Evolutionary conservation across 805 yeast species (phyloP).

Genomic region (Vanderwaltozyma tropicalis): DNA sequence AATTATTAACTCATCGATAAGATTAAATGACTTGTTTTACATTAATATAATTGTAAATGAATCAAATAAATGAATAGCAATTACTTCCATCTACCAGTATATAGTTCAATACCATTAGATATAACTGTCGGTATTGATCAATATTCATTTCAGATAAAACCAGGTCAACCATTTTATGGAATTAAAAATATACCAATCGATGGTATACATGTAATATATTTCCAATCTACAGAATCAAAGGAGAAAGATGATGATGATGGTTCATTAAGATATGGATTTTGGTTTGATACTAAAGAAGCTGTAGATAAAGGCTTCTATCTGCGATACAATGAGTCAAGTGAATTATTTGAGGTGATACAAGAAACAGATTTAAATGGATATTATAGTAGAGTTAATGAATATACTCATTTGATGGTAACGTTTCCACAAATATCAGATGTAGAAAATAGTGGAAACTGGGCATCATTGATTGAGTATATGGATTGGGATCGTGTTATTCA

Average conservation of each 20-base stretch:
- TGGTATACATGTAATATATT: conserved; percentile 20
- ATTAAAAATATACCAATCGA: conserved; percentile 17
- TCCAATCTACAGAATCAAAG: conserved; percentile 6
- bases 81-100: neutral
- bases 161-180: conserved; percentile 19
- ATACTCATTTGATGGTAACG: conserved; percentile 9
- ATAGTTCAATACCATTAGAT: conserved; percentile 5
- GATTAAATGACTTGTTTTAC: no score
- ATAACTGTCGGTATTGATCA: conserved; percentile 21
- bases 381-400: conserved; percentile 4
- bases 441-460: conserved; percentile 14
- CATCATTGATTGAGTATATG: conserved; percentile 6
- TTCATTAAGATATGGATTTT: conserved; percentile 24
- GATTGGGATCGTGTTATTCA: conserved; percentile 6
- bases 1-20: no score
- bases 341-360: conserved; percentile 9
- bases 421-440: conserved; percentile 13
- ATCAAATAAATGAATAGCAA: neutral
- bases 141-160: conserved; percentile 16
- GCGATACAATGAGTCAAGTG: conserved; percentile 9
- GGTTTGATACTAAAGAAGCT: conserved; percentile 12
- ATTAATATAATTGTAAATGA: no score
- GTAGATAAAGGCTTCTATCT: conserved; percentile 3
- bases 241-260: conserved; percentile 3
- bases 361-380: neutral